Evolutionary conservation across 306 rosid species (phyloP).

Genomic region (Trifolium subterraneum): DNA sequence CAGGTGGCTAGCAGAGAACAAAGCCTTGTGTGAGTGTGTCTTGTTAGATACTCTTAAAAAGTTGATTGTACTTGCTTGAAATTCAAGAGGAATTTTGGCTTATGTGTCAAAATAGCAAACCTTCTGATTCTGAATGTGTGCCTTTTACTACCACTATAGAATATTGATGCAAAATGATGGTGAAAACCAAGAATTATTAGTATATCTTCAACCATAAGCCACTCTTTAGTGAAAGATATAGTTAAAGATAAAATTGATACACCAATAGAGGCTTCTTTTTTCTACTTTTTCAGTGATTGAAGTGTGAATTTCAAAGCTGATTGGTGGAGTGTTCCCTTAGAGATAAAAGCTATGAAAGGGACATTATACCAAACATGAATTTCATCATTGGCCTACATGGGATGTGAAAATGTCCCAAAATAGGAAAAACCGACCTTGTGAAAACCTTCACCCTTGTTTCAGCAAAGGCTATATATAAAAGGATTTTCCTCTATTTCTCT

Average conservation of each 20-base stretch:
- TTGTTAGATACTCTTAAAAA: conserved; percentile 39
- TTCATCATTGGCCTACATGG: conserved; percentile 53
- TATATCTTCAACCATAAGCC: conserved; percentile 40
- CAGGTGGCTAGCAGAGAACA: conserved; percentile 46
- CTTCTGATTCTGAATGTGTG: conserved; percentile 41
- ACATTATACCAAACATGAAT: conserved; percentile 63
- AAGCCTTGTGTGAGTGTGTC: conserved; percentile 41
- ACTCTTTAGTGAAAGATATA: conserved; percentile 19
- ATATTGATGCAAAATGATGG: conserved; percentile 20
- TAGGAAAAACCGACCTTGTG: conserved; percentile 38
- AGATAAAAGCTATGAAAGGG: conserved; percentile 56
- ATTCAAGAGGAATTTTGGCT: conserved; percentile 46
- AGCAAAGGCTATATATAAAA: conserved; percentile 50
- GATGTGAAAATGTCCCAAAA: conserved; percentile 47
- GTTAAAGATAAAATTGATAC: conserved; percentile 8
- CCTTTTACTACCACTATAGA: conserved; percentile 25
- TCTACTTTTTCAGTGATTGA: conserved; percentile 25
- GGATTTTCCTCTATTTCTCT: conserved; percentile 27
- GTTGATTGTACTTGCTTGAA: conserved; percentile 50
- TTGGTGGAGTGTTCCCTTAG: conserved; percentile 71
- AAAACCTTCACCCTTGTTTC: conserved; percentile 68
- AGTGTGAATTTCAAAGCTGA: conserved; percentile 58
- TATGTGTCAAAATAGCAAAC: conserved; percentile 44
- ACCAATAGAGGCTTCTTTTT: conserved; percentile 35
- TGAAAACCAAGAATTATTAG: not conserved